Conservation (phyloP, 2,329 filamentous ascomycete genomes). For the Stemphylium beticola region DNA sequence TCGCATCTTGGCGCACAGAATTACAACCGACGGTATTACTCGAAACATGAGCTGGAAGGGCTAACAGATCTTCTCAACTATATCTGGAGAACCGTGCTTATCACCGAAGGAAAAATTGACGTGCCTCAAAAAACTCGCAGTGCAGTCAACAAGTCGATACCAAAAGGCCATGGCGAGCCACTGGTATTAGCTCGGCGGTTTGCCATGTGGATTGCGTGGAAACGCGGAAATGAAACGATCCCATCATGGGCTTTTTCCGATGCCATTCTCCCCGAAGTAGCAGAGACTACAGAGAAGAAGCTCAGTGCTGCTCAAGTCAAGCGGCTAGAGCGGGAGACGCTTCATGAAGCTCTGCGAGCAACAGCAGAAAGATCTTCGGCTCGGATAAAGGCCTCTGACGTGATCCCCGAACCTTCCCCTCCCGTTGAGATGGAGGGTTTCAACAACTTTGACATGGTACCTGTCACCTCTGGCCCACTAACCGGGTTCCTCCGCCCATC, state of each 20-base stretch:
- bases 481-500: slow-evolving; percentile 48
- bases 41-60: slow-evolving; percentile 67
- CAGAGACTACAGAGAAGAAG: slow-evolving; percentile 56
- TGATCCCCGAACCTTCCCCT: slow-evolving; percentile 22
- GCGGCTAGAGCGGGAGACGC: slow-evolving; percentile 61
- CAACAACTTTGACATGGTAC: slow-evolving; percentile 18
- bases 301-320: slow-evolving; percentile 62
- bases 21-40: slow-evolving; percentile 67
- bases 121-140: slow-evolving; percentile 65
- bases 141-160: slow-evolving; percentile 67
- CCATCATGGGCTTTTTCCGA: slow-evolving; percentile 68
- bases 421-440: slow-evolving; percentile 19
- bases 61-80: slow-evolving; percentile 65
- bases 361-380: slow-evolving; percentile 51
- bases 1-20: slow-evolving; percentile 60
- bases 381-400: slow-evolving; percentile 42
- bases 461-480: slow-evolving; percentile 28
- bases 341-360: slow-evolving; percentile 52
- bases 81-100: slow-evolving; percentile 68
- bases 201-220: slow-evolving; percentile 71
- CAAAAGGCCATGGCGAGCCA: slow-evolving; percentile 66
- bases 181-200: slow-evolving; percentile 65
- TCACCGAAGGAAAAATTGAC: slow-evolving; percentile 66
- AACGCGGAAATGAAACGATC: slow-evolving; percentile 67
- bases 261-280: slow-evolving; percentile 55